A percentile compares a stretch with the other conserved stretches of the same genome.
These are phyloP conservation scores for Paspalum vaginatum DNA, from an alignment of 176 grass and related monocot genomes.

Conservation along the genomic window DNA sequence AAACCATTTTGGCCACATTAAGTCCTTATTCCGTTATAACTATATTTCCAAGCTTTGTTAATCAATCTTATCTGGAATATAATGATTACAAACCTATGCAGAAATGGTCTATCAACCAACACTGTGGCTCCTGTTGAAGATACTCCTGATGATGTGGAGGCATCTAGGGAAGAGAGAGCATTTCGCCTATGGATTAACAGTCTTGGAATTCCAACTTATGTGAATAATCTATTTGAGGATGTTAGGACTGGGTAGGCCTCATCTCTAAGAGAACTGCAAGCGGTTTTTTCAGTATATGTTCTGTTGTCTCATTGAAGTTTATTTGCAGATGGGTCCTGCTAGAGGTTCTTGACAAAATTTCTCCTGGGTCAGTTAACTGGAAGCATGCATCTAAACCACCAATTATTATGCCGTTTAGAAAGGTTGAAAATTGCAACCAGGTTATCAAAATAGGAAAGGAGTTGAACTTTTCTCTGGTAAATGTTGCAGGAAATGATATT, in stretches of 20 bases:
- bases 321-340: slow-evolving; percentile 90
- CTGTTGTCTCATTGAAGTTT: slow-evolving; percentile 5
- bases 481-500: slow-evolving; percentile 96
- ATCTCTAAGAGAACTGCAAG: neutral
- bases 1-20: neutral
- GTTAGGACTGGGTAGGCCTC: slow-evolving; percentile 80
- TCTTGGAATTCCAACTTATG: slow-evolving; percentile 89
- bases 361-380: slow-evolving; percentile 85
- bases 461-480: slow-evolving; percentile 87
- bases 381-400: slow-evolving; percentile 93
- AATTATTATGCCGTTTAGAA: slow-evolving; percentile 97
- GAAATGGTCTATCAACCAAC: slow-evolving; percentile 83
- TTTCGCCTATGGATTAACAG: slow-evolving; percentile 98
- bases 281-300: slow-evolving; percentile 1
- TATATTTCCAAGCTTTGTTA: neutral
- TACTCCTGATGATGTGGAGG: slow-evolving; percentile 83
- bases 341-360: slow-evolving; percentile 96
- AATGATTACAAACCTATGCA: slow-evolving; percentile 50
- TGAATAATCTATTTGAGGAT: slow-evolving; percentile 98
- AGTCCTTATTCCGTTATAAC: neutral
- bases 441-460: slow-evolving; percentile 85
- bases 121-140: slow-evolving; percentile 50
- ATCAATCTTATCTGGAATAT: slow-evolving; percentile 30
- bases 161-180: slow-evolving; percentile 86
- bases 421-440: slow-evolving; percentile 96